Evolutionary conservation across 2,329 filamentous ascomycete genomes (phyloP), one percentile per base, ranked within the genome.

Genomic region (Decorospora gaudefroyi): DNA sequence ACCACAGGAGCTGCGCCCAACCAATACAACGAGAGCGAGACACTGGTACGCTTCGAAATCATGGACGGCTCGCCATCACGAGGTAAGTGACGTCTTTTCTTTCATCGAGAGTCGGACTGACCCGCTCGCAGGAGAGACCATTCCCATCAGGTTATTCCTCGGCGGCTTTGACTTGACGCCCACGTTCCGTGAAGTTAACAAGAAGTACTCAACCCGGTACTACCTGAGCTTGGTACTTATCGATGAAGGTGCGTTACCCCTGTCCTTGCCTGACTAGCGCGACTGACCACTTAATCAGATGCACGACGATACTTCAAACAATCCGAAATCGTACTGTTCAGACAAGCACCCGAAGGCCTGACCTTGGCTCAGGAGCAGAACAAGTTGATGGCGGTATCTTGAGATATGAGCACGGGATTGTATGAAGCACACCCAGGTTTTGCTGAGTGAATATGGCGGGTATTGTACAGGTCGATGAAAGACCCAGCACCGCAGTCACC

Each of bases 21-120:
- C 70, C 95, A 99, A 73, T 99, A 99, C 76, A 99, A 99, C 70
- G 95, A 99, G 77, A 97, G 91, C 74, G 93, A 99, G 75, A 99
- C 93, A 2, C 76, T 99, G 61, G 93, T 99, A 44, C 84, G 95
- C 55, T 99, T 99, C 63, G 93, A 99, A 86, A 99, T 99, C 68
- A 99, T 99, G 93, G 93, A 99, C 70, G 93, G 93, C 48, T 97
- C 92, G n/a, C 93, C 93, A 22, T 96, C 91, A 39, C 82, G 93
- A 77, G 90, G 88, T 81, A 84, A 80, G 76, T 22, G n/a, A 28
- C 15, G 12, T 6, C 3, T 9, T 23, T 10, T 4, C 23, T 13
- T 13, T 32, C 5, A 15, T 4, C 11, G 30, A 4, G 15, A 13
- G 9, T 13, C 13, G 11, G n/a, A 28, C 64, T 71, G 29, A 71